Evolutionary conservation across 768 basidiomycete genomes (phyloP).

Genomic region (Lanmaoa pseudosensibilis): DNA sequence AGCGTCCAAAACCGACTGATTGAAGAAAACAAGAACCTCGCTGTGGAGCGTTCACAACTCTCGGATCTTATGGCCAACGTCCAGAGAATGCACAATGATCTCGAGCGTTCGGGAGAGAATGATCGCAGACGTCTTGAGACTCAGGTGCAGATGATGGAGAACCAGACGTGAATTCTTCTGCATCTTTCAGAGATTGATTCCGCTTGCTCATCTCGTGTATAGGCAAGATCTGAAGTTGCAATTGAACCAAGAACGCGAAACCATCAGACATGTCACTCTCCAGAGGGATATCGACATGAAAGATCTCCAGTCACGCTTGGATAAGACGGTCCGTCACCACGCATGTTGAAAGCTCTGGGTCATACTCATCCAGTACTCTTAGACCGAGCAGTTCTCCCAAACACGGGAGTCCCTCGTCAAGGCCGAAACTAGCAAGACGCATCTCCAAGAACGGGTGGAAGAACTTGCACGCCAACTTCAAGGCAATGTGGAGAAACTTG

Average conservation of each 20-base stretch:
- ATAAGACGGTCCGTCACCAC: slow-evolving; percentile 56
- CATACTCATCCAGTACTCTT: slow-evolving; percentile 11
- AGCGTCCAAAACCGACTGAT: slow-evolving; percentile 76
- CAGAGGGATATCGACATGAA: slow-evolving; percentile 81
- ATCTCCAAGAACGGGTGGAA: slow-evolving; percentile 65
- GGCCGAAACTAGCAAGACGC: slow-evolving; percentile 76
- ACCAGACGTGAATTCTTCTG: slow-evolving; percentile 60
- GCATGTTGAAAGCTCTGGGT: background rate
- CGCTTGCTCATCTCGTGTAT: slow-evolving; percentile 3
- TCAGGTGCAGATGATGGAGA: slow-evolving; percentile 74
- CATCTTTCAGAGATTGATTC: background rate
- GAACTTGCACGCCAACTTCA: slow-evolving; percentile 57
- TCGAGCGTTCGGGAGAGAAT: slow-evolving; percentile 80
- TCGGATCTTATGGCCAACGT: slow-evolving; percentile 88
- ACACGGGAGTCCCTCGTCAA: slow-evolving; percentile 68
- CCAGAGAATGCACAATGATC: slow-evolving; percentile 86
- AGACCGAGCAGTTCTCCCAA: slow-evolving; percentile 66
- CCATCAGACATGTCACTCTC: slow-evolving; percentile 65
- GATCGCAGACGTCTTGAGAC: slow-evolving; percentile 79
- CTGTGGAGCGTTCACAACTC: slow-evolving; percentile 80
- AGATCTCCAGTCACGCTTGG: slow-evolving; percentile 70
- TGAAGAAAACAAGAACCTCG: slow-evolving; percentile 79
- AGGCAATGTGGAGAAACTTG: slow-evolving; percentile 79
- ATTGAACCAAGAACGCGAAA: slow-evolving; percentile 72
- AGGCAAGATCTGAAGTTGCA: slow-evolving; percentile 77